Evolutionary conservation across 306 rosid genomes (phyloP).

Genomic region (Lathyrus oleraceus): DNA sequence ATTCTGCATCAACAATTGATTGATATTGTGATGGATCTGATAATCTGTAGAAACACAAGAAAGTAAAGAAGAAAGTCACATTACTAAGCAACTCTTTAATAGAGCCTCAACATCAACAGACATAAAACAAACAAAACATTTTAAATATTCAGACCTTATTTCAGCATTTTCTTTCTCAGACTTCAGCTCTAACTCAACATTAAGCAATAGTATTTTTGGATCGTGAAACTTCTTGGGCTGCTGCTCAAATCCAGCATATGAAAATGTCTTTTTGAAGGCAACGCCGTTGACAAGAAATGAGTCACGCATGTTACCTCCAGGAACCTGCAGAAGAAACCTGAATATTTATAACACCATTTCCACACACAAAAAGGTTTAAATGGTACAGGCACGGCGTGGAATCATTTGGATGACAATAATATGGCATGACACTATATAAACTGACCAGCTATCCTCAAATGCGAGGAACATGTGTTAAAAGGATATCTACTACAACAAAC

Average conservation of each 20-base stretch:
- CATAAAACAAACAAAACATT: constrained; percentile 5
- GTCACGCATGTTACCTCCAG: constrained; percentile 96
- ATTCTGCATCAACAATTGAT: constrained; percentile 98
- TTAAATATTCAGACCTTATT: constrained; percentile 61
- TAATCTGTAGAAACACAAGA: constrained; percentile 56
- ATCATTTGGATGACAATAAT: not conserved
- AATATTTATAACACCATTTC: constrained; percentile 18
- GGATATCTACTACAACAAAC: not conserved
- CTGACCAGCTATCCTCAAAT: constrained; percentile 5
- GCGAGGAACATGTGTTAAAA: not conserved
- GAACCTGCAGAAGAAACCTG: constrained; percentile 65
- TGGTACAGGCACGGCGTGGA: not conserved
- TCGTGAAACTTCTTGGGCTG: constrained; percentile 89
- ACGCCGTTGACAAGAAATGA: constrained; percentile 95
- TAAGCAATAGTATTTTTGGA: constrained; percentile 79
- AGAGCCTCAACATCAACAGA: not conserved
- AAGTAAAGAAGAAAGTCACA: not conserved
- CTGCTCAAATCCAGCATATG: constrained; percentile 99
- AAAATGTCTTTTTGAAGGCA: constrained; percentile 97
- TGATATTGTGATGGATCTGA: constrained; percentile 96
- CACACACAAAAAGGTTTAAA: not conserved
- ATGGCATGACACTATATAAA: not conserved
- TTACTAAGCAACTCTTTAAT: constrained; percentile 16
- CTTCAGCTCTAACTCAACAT: constrained; percentile 92
- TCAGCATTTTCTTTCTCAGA: constrained; percentile 99